Percentiles rank a stretch among this genome's conserved stretches.
Evolutionary conservation across 2,329 filamentous ascomycete species (phyloP).

Genomic region (Aureobasidium sp.): DNA sequence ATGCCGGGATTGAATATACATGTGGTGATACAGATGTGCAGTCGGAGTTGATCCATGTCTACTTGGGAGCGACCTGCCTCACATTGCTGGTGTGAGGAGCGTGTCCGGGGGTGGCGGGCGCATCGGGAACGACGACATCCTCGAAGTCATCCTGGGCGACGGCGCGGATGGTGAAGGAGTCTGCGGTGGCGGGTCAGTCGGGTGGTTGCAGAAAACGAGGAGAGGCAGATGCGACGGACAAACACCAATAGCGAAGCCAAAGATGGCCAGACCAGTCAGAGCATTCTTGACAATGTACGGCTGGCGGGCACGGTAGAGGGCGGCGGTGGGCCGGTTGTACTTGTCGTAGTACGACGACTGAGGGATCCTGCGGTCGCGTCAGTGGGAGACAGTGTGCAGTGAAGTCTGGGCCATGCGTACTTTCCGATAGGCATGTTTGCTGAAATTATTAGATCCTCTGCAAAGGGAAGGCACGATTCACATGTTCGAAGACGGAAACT

Average conservation of each 20-base stretch:
- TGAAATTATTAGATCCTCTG: not conserved
- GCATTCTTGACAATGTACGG: conserved; percentile 90
- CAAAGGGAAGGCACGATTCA: not conserved
- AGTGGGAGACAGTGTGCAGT: not conserved
- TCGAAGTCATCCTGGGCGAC: conserved; percentile 96
- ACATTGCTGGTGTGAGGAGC: conserved; percentile 21
- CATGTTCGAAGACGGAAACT: not conserved
- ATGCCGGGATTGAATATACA: conserved; percentile 7
- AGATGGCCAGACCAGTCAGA: conserved; percentile 68
- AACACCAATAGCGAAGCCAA: conserved; percentile 70
- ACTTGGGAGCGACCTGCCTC: conserved; percentile 3
- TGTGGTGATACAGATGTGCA: not conserved
- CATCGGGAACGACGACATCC: conserved; percentile 83
- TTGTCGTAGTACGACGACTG: conserved; percentile 86
- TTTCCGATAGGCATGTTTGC: conserved; percentile 22
- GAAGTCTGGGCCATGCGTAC: conserved; percentile 10
- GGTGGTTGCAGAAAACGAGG: not conserved
- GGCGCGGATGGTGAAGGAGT: conserved; percentile 67
- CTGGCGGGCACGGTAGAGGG: conserved; percentile 82
- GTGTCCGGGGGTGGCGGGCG: conserved; percentile 48
- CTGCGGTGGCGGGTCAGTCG: conserved; percentile 34
- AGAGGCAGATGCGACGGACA: conserved; percentile 55
- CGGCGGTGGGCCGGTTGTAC: conserved; percentile 74
- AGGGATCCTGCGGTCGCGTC: conserved; percentile 43
- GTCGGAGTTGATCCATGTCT: not conserved